A percentile compares a stretch with the other conserved stretches of the same genome.
These are phyloP conservation scores for Puya raimondii DNA, from an alignment of 176 grass and related monocot species.

Conservation along the genomic window DNA sequence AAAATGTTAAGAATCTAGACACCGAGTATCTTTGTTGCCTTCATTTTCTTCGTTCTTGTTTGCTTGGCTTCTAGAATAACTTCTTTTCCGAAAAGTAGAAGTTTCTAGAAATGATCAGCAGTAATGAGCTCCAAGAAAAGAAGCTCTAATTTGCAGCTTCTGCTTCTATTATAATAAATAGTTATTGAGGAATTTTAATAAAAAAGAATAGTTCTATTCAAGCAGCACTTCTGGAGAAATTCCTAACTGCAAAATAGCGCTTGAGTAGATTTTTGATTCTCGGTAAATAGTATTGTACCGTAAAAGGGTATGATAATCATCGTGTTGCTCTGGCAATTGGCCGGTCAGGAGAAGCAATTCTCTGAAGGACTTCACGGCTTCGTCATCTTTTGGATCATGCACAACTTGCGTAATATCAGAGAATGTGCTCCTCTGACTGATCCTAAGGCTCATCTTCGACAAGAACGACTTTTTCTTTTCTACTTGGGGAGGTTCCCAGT, in stretches of 20 bases:
- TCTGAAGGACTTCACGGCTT: slow-evolving; percentile 49
- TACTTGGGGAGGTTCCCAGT: slow-evolving; percentile 30
- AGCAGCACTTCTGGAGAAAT: too few species aligned
- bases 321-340: slow-evolving; percentile 69
- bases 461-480: slow-evolving; percentile 31
- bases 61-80: too few species aligned
- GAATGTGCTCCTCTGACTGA: slow-evolving; percentile 45
- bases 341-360: slow-evolving; percentile 51
- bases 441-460: slow-evolving; percentile 66
- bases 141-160: too few species aligned
- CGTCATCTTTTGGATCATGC: slow-evolving; percentile 57
- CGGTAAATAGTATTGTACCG: slow-evolving; percentile 33
- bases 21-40: neutral
- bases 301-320: slow-evolving; percentile 86
- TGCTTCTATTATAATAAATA: too few species aligned
- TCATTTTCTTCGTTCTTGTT: neutral
- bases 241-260: neutral
- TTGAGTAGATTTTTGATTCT: neutral
- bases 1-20: neutral
- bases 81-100: too few species aligned
- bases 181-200: too few species aligned
- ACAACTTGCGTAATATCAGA: slow-evolving; percentile 27
- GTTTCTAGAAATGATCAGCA: too few species aligned
- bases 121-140: too few species aligned
- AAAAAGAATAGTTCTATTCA: too few species aligned